Conservation (phyloP, 1,139 yeast species). For the Blastobotrys petasosporus region DNA sequence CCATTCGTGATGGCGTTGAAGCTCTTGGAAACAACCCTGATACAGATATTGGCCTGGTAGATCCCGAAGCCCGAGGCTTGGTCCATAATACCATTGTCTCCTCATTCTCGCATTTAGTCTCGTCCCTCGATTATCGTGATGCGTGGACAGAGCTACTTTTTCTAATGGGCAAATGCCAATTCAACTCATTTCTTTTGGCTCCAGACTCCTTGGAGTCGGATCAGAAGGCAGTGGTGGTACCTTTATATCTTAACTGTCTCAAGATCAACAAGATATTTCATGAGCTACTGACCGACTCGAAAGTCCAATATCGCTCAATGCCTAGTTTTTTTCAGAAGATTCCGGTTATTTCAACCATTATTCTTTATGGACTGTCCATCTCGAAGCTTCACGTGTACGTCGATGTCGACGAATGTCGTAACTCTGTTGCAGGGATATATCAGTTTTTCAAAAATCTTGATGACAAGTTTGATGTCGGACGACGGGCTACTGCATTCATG, state of each 20-base stretch:
- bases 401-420: conserved; percentile 13
- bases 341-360: conserved; percentile 10
- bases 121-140: conserved; percentile 14
- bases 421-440: conserved; percentile 15
- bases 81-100: conserved; percentile 16
- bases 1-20: conserved; percentile 13
- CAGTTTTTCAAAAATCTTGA: background rate
- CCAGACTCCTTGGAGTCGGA: conserved; percentile 20
- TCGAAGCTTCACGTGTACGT: conserved; percentile 11
- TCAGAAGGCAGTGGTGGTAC: conserved; percentile 15
- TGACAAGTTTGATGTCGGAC: background rate
- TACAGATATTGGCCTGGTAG: conserved; percentile 19
- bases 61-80: conserved; percentile 16
- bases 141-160: conserved; percentile 19
- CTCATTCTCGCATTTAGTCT: conserved; percentile 15
- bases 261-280: conserved; percentile 14
- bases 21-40: conserved; percentile 20
- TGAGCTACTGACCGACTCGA: conserved; percentile 3
- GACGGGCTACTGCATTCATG: background rate
- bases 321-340: conserved; percentile 11
- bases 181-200: conserved; percentile 20
- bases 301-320: conserved; percentile 6
- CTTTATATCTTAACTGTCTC: conserved; percentile 17
- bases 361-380: conserved; percentile 17
- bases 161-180: conserved; percentile 17